Base-by-base conservation (phyloP, 306 rosid genomes). In the Dryas octopetala region DNA sequence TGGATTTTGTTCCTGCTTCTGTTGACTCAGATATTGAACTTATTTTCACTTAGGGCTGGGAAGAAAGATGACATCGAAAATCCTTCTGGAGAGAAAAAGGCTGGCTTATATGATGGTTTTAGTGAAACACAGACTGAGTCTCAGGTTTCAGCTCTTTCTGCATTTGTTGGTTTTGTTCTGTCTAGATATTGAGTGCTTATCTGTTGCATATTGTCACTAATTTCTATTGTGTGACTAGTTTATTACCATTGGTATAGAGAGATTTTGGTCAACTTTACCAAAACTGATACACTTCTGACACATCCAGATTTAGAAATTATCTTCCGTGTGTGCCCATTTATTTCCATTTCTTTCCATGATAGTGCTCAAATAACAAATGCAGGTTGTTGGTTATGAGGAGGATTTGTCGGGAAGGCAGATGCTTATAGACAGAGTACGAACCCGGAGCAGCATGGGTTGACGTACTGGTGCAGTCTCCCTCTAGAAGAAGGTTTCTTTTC, bases 101-200 rank as follows among this genome's bases (percentile, higher is more conserved):
- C 77, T 16, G 91, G 84, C 79, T 75, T 70, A 38, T 88, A 86
- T 68, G 91, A 87, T 78, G 89, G 87, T 23, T 91, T 94, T 66
- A 91, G 98, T 71, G 98, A 94, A 85, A 90, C 96, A 62, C 97
- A 91, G 81, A 90, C 96, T 0, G 97, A 95, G 23, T 95, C 98
- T 73, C 97, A 95, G 98, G 98, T 95, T 80, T 85, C 60, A 51
- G 75, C 74, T 23, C 68, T 48, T 66, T 38, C 48, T 40, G 5
- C 63, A 6, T 70, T 11, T 52, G 49, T 26, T 41, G 15, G 12
- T 68, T 51, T 28, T 48, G 3, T 38, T 41, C 32, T 70, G 41
- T 23, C 38, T n/a, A 9, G 54, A 41, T 5, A 43, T 63, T 41
- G 40, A 60, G 43, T 19, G 23, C 23, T 54, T 41, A 71, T 71